phyloP scores from a whole-genome alignment of 345 rosid species.

The Dipteronia sinensis region DNA sequence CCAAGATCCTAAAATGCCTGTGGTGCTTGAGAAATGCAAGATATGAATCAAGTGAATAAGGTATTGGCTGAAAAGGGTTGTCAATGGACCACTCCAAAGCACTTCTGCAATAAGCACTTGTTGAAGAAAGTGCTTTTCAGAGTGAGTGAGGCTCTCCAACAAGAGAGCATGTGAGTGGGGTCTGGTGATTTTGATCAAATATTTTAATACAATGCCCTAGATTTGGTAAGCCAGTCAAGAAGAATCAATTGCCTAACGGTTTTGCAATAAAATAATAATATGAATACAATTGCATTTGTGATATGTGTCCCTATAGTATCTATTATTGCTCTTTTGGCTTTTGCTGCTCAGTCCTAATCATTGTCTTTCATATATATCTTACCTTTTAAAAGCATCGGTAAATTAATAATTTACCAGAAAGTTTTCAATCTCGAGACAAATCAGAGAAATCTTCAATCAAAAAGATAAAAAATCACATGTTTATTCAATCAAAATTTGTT shows the following conservation, averaged over 20 bases:
- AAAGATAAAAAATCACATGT: neutral
- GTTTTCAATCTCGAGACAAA: too few relatives aligned
- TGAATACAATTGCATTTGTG: neutral
- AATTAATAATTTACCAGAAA: too few relatives aligned
- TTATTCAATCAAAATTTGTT: too few relatives aligned
- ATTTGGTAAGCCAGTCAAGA: neutral
- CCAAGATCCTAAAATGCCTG: neutral
- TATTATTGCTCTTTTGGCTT: neutral
- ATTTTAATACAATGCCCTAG: neutral
- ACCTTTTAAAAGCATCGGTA: too few relatives aligned
- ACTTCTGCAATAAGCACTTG: neutral
- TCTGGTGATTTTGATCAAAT: neutral
- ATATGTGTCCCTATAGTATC: neutral
- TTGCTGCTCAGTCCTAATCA: neutral
- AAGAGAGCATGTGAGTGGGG: conserved; percentile 45
- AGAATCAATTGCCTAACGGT: neutral
- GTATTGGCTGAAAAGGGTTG: neutral
- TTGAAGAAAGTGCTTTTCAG: conserved; percentile 29
- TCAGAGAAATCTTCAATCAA: neutral
- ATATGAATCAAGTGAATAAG: neutral
- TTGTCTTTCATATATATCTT: too few relatives aligned
- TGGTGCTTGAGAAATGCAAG: neutral
- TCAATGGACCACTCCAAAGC: neutral
- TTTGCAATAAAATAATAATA: neutral
- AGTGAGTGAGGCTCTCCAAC: conserved; percentile 5